Evolutionary conservation across 306 rosid species (phyloP).

Genomic region (Rosa persica): DNA sequence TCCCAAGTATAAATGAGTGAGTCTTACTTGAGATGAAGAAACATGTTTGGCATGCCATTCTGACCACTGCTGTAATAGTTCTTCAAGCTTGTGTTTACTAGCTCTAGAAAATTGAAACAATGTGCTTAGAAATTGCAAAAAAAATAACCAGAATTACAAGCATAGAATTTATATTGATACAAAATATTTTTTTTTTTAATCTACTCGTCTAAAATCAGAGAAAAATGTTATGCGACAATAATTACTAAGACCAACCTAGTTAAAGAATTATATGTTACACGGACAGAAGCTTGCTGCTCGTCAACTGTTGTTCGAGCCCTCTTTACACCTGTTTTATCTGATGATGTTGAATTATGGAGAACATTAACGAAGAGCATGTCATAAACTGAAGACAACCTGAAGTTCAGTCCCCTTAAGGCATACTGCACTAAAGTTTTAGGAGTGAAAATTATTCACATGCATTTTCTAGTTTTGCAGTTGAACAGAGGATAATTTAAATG

Average conservation of each 20-base stretch:
- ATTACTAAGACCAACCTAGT: conserved; percentile 60
- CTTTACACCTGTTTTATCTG: conserved; percentile 67
- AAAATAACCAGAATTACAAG: not conserved
- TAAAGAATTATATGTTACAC: conserved; percentile 58
- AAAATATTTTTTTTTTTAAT: not conserved
- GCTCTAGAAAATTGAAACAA: conserved; percentile 50
- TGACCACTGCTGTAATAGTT: conserved; percentile 85
- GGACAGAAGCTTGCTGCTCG: conserved; percentile 69
- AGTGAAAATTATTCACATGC: not conserved
- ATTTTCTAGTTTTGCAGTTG: conserved; percentile 5
- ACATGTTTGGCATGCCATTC: conserved; percentile 79
- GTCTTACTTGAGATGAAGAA: conserved; percentile 57
- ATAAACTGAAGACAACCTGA: conserved; percentile 8
- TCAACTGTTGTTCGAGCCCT: conserved; percentile 58
- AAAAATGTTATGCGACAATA: conserved; percentile 5
- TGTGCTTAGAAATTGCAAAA: conserved; percentile 10
- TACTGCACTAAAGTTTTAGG: not conserved
- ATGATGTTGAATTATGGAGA: conserved; percentile 42
- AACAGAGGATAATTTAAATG: conserved; percentile 1
- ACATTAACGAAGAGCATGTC: conserved; percentile 14
- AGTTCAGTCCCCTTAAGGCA: not conserved
- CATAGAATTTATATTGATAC: not conserved
- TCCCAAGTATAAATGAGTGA: not conserved
- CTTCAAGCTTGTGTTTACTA: conserved; percentile 86
- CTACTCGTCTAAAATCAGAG: not conserved